A percentile compares a stretch with the other conserved stretches of the same genome.
Conservation (phyloP, 352 stramenopile species). For the Phytophthora nicotianae region DNA sequence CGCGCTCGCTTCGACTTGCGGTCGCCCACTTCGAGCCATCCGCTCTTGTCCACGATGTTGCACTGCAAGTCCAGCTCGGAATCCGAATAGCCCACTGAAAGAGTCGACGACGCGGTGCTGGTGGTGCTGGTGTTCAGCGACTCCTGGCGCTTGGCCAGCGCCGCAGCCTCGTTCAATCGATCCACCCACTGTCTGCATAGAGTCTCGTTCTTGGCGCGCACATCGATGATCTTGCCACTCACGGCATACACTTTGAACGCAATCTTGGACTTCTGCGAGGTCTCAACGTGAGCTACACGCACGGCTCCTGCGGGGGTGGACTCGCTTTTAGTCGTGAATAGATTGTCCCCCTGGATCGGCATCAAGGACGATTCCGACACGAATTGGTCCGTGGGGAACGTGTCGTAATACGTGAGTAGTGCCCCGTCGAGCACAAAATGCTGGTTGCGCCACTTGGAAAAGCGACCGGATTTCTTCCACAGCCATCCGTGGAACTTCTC, state of each 20-base stretch:
- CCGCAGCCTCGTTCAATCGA: constrained; percentile 68
- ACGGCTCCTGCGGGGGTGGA: constrained; percentile 69
- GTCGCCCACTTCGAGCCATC: constrained; percentile 78
- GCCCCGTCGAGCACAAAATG: constrained; percentile 84
- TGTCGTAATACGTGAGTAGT: constrained; percentile 83
- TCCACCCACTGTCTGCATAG: constrained; percentile 79
- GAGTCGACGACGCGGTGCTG: constrained; percentile 68
- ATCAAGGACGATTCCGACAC: constrained; percentile 62
- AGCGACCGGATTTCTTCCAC: constrained; percentile 82
- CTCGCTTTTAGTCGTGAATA: constrained; percentile 79
- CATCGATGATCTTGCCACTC: constrained; percentile 84
- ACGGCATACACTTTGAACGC: constrained; percentile 86
- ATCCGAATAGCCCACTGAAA: constrained; percentile 71
- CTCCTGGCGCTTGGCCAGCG: constrained; percentile 76
- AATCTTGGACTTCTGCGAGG: constrained; percentile 75
- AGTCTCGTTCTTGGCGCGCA: constrained; percentile 80
- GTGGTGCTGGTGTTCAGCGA: constrained; percentile 76
- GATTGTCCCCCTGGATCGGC: constrained; percentile 60
- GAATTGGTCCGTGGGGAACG: constrained; percentile 83
- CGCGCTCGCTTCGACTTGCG: constrained; percentile 75
- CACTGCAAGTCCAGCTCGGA: constrained; percentile 70
- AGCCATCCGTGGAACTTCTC: constrained; percentile 88
- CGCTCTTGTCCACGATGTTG: constrained; percentile 83
- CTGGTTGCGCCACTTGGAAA: constrained; percentile 86
- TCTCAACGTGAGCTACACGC: constrained; percentile 80